Conservation (phyloP, 2,329 filamentous ascomycete species). For the Bertia moriformis region DNA sequence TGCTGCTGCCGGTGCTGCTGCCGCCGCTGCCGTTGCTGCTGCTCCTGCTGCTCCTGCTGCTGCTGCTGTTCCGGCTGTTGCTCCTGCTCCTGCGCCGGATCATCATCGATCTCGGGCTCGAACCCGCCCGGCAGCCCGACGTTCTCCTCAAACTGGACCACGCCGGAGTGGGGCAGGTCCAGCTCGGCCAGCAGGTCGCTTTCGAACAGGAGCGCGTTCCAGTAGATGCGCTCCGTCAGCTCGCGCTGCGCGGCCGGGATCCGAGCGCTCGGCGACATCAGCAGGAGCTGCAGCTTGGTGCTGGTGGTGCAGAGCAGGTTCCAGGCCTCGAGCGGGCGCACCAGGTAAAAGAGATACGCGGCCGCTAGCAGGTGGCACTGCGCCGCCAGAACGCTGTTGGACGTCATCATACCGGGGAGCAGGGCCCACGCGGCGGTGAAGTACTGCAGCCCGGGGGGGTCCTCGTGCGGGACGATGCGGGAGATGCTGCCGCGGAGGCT, state of each 20-base stretch:
- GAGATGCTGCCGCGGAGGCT: conserved; percentile 66
- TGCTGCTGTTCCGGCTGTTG: background rate
- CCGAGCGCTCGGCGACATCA: conserved; percentile 55
- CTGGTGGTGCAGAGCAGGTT: conserved; percentile 65
- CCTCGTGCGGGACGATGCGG: conserved; percentile 49
- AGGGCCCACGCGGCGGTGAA: conserved; percentile 70
- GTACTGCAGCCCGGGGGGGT: conserved; percentile 63
- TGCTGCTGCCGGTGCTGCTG: conserved; percentile 11
- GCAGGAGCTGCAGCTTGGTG: conserved; percentile 65
- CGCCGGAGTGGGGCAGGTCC: conserved; percentile 69
- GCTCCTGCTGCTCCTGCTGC: too few species aligned
- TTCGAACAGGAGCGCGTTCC: conserved; percentile 70
- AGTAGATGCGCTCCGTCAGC: conserved; percentile 65
- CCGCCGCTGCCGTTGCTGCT: too few species aligned
- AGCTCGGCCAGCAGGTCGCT: conserved; percentile 68
- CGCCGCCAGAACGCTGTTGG: conserved; percentile 62
- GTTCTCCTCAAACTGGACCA: conserved; percentile 68
- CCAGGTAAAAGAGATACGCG: conserved; percentile 71
- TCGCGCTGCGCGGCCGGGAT: conserved; percentile 59
- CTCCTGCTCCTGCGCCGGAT: background rate
- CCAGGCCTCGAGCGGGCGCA: conserved; percentile 72
- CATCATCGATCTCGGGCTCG: conserved; percentile 39
- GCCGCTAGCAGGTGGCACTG: conserved; percentile 71
- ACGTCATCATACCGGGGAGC: conserved; percentile 64
- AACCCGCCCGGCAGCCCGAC: conserved; percentile 69